A percentile compares a stretch with the other conserved stretches of the same genome.
These are phyloP conservation scores for Candida lessepsii DNA, from an alignment of 805 yeast species.

Conservation along the genomic window DNA sequence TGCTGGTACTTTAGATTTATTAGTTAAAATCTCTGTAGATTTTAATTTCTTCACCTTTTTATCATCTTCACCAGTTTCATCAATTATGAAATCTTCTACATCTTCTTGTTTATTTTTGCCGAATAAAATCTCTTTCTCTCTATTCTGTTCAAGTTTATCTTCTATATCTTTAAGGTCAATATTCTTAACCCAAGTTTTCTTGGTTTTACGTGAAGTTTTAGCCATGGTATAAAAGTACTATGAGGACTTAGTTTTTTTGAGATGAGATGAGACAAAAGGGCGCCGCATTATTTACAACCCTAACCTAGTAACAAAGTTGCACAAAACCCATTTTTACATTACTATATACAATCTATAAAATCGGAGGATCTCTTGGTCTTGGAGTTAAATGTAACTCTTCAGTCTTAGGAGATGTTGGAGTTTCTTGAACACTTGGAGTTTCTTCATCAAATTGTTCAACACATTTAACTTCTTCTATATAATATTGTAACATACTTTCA, in stretches of 20 bases:
- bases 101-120: slow-evolving; percentile 69
- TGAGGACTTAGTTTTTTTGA: slow-evolving; percentile 7
- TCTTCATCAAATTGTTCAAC: slow-evolving; percentile 49
- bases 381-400: slow-evolving; percentile 20
- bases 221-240: slow-evolving; percentile 8
- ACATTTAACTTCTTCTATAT: slow-evolving; percentile 62
- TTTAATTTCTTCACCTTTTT: slow-evolving; percentile 47
- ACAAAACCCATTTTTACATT: background rate
- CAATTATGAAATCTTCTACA: slow-evolving; percentile 59
- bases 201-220: slow-evolving; percentile 75
- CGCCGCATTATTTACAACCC: background rate
- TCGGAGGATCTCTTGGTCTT: slow-evolving; percentile 28
- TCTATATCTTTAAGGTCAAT: slow-evolving; percentile 83
- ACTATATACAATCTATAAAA: slow-evolving; percentile 18
- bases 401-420: slow-evolving; percentile 4
- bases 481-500: slow-evolving; percentile 68
- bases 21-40: slow-evolving; percentile 64
- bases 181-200: slow-evolving; percentile 89
- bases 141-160: slow-evolving; percentile 60
- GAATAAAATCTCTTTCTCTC: slow-evolving; percentile 57
- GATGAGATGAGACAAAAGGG: slow-evolving; percentile 11
- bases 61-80: slow-evolving; percentile 40
- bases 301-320: too few species aligned
- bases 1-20: slow-evolving; percentile 76
- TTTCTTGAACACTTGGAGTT: slow-evolving; percentile 10